Evolutionary conservation across 2,329 filamentous ascomycete genomes (phyloP).

Genomic region (Ophiostoma tasmaniense): DNA sequence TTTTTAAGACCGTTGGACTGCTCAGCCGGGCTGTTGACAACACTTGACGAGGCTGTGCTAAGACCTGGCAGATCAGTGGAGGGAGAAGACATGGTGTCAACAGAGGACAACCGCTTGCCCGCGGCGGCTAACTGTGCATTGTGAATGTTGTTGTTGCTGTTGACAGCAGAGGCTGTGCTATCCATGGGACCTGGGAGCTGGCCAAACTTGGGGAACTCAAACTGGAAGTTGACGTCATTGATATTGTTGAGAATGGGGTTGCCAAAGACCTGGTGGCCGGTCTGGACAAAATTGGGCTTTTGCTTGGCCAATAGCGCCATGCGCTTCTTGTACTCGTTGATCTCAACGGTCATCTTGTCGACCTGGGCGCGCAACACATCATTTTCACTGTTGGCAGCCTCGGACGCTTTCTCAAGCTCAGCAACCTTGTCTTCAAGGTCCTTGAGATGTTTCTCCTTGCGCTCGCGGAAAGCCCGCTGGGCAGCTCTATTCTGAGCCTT

Average conservation of each 20-base stretch:
- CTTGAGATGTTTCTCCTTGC: slow-evolving; percentile 86
- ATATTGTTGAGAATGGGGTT: slow-evolving; percentile 48
- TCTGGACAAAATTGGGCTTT: slow-evolving; percentile 20
- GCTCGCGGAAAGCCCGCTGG: slow-evolving; percentile 86
- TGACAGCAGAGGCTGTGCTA: slow-evolving; percentile 20
- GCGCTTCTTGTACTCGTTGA: slow-evolving; percentile 85
- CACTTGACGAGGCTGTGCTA: slow-evolving; percentile 21
- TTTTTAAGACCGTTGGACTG: slow-evolving; percentile 29
- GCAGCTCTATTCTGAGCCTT: slow-evolving; percentile 94
- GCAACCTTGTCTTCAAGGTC: slow-evolving; percentile 72
- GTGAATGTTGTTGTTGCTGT: slow-evolving; percentile 21
- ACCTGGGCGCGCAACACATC: slow-evolving; percentile 75
- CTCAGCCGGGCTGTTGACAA: slow-evolving; percentile 31
- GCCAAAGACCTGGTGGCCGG: slow-evolving; percentile 38
- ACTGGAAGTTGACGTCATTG: slow-evolving; percentile 76
- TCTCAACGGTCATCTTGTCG: slow-evolving; percentile 73
- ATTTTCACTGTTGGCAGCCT: slow-evolving; percentile 79
- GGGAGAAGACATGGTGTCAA: slow-evolving; percentile 13
- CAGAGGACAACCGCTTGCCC: slow-evolving; percentile 6
- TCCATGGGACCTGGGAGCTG: slow-evolving; percentile 48
- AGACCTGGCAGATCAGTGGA: slow-evolving; percentile 24
- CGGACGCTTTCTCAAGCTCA: slow-evolving; percentile 72
- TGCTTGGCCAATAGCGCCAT: slow-evolving; percentile 49
- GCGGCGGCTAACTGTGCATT: slow-evolving; percentile 16
- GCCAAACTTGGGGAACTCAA: slow-evolving; percentile 94